Evolutionary conservation across 1,284 basidiomycete species (phyloP).

Genomic region (Ganoderma sinense): DNA sequence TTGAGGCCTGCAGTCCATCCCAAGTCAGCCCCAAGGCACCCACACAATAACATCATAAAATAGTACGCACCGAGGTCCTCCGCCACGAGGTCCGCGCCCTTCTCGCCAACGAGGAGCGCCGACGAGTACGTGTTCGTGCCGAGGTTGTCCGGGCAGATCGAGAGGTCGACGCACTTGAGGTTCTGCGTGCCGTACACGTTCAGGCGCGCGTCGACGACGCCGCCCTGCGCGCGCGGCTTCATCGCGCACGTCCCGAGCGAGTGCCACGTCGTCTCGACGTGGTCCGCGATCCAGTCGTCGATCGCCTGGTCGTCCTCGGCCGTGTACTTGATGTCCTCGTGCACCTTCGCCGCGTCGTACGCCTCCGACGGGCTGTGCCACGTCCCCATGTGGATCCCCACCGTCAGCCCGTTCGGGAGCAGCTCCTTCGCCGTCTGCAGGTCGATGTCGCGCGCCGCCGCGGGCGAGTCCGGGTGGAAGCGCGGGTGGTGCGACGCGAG

Average conservation of each 20-base stretch:
- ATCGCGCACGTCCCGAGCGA: constrained; percentile 69
- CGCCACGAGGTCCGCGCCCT: constrained; percentile 67
- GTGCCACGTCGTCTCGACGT: constrained; percentile 82
- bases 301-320: constrained; percentile 74
- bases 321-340: constrained; percentile 70
- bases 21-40: not conserved
- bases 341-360: constrained; percentile 64
- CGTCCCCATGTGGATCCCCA: constrained; percentile 78
- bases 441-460: constrained; percentile 67
- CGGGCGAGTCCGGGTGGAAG: constrained; percentile 75
- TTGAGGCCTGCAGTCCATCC: constrained; percentile 55
- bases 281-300: constrained; percentile 72
- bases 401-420: constrained; percentile 66
- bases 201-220: constrained; percentile 77
- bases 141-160: constrained; percentile 76
- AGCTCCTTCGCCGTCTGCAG: constrained; percentile 72
- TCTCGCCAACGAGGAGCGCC: constrained; percentile 73
- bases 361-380: constrained; percentile 66
- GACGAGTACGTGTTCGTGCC: constrained; percentile 79
- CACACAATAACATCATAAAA: not conserved
- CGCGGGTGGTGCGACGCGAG: constrained; percentile 76
- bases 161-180: constrained; percentile 72
- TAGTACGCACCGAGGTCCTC: constrained; percentile 64
- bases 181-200: constrained; percentile 79
- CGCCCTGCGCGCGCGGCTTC: constrained; percentile 80